Base-by-base conservation (phyloP, 2,329 filamentous ascomycete species). In the Neophaeococcomyces aloes region DNA sequence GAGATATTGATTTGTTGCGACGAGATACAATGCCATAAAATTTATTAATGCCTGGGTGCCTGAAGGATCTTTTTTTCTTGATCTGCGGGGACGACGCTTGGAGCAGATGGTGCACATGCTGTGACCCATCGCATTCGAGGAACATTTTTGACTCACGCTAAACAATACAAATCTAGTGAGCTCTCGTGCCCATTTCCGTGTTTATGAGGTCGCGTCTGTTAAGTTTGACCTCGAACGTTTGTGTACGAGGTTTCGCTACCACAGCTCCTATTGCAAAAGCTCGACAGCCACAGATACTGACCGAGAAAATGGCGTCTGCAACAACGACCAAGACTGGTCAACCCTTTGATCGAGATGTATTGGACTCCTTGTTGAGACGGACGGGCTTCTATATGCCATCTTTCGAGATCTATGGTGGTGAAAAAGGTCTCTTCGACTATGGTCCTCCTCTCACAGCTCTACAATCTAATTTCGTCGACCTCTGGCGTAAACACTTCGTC, bases 301-400 rank as follows among this genome's bases (percentile, higher is more conserved):
- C 30, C 13, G 27, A 37, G 30, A 32, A 29, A 7, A 32, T 42
- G 29, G 48, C 59, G 52, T 66, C 49, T 50, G 73, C 74, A 47
- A 71, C 74, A 45, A 91, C 84, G 53, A 94, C 87, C 48, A 79
- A 86, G 61, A 88, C 83, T 67, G 91, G 89, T 57, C 81, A 94
- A 72, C 79, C 85, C 66, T 81, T 98, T 57, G 87, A 96, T 66
- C 80, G 86, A 59, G 69, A 74, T 47, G 71, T 77, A 45, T 78
- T 96, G 59, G 91, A 96, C 61, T 83, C 80, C 49, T 77, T 96
- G 59, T 79, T 96, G 57, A 80, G 83, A 54, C 83, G 88, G 53
- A 83, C 87, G 64, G 73, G 89, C 68, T 96, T 96, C 73, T 94
- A 91, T 68, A 94, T 88, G 51, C 88, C 88, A 42, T 81, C 87